A percentile compares a stretch with the other conserved stretches of the same genome.
Conservation (phyloP, 768 basidiomycete species). For the Leccinum longicurvipes region DNA sequence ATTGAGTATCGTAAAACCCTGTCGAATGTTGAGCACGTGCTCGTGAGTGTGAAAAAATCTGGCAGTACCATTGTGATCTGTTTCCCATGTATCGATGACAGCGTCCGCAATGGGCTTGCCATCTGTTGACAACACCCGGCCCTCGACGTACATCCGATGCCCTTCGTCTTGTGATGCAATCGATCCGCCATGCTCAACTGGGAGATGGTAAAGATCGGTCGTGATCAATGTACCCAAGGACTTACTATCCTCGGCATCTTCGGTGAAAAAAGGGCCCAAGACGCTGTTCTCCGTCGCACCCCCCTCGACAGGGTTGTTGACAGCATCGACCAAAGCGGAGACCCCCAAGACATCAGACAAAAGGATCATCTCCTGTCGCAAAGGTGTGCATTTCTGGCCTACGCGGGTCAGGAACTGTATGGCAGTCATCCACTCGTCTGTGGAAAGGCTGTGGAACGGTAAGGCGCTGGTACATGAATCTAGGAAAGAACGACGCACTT, state of each 20-base stretch:
- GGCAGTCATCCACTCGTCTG: slow-evolving; percentile 81
- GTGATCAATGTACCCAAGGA: neutral
- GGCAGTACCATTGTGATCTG: slow-evolving; percentile 59
- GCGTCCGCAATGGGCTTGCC: slow-evolving; percentile 66
- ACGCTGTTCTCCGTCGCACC: slow-evolving; percentile 73
- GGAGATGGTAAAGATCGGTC: neutral
- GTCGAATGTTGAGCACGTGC: neutral
- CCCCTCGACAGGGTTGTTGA: slow-evolving; percentile 64
- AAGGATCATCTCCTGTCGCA: slow-evolving; percentile 79
- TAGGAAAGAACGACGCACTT: slow-evolving; percentile 34
- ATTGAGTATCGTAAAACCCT: slow-evolving; percentile 48
- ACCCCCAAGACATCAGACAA: slow-evolving; percentile 81
- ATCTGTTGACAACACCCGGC: slow-evolving; percentile 52
- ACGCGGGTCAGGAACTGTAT: slow-evolving; percentile 75
- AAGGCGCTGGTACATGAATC: neutral
- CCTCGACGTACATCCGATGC: slow-evolving; percentile 78
- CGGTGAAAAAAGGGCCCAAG: slow-evolving; percentile 80
- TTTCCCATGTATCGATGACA: slow-evolving; percentile 78
- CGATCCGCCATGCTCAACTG: slow-evolving; percentile 58
- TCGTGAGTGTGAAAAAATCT: slow-evolving; percentile 2
- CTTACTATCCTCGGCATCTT: slow-evolving; percentile 70
- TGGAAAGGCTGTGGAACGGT: slow-evolving; percentile 50
- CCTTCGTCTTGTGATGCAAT: slow-evolving; percentile 89
- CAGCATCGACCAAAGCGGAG: slow-evolving; percentile 69
- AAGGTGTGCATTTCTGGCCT: slow-evolving; percentile 68